Conservation (phyloP, 257 asterid species). For the Prunella vulgaris region DNA sequence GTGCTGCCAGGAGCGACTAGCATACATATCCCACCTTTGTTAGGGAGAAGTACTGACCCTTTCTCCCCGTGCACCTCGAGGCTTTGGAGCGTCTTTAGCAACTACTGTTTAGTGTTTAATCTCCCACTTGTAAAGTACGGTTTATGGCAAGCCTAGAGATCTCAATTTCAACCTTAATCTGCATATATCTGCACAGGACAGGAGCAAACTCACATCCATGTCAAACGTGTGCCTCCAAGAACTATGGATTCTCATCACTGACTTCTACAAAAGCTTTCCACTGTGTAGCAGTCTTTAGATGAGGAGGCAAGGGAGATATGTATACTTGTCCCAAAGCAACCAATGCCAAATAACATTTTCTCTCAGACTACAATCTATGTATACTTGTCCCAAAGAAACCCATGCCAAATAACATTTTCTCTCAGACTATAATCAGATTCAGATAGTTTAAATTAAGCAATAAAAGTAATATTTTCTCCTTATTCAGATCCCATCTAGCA, state of each 20-base stretch:
- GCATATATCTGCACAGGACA: background rate
- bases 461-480: background rate
- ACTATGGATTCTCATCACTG: background rate
- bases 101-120: background rate
- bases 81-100: background rate
- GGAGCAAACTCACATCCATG: constrained; percentile 3
- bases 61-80: background rate
- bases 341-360: background rate
- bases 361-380: no score
- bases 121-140: background rate
- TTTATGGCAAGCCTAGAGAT: background rate
- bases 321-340: background rate
- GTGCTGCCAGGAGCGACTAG: background rate
- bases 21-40: background rate
- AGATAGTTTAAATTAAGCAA: background rate
- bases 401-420: background rate
- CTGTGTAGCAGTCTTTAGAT: constrained; percentile 9
- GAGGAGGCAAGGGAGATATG: background rate
- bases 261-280: background rate
- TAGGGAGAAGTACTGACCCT: background rate
- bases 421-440: background rate
- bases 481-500: background rate
- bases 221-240: background rate
- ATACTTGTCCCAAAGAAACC: background rate
- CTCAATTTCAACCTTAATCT: background rate